A percentile compares a stretch with the other conserved stretches of the same genome.
Conservation (phyloP, 345 rosid species). For the Microthlaspi erraticum region DNA sequence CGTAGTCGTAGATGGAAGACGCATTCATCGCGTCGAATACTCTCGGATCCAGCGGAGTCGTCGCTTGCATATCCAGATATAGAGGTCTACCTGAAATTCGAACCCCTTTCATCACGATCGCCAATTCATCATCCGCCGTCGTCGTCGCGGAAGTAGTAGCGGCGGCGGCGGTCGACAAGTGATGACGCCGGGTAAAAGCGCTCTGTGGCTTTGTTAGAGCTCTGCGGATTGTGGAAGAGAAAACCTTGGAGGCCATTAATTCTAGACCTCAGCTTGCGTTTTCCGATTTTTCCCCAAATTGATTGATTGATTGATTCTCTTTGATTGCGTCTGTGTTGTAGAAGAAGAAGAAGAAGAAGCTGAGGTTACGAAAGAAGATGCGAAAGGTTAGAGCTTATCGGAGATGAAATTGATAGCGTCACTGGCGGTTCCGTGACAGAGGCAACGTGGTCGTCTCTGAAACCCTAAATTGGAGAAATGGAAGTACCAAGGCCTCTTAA, state of each 20-base stretch:
- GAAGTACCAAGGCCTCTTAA: slow-evolving; percentile 12
- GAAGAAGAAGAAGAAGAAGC: slow-evolving; percentile 15
- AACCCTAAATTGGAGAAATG: slow-evolving; percentile 20
- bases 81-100: slow-evolving; percentile 73
- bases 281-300: not conserved
- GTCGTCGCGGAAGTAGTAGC: slow-evolving; percentile 28
- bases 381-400: not conserved
- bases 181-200: slow-evolving; percentile 36
- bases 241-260: slow-evolving; percentile 68
- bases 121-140: slow-evolving; percentile 45
- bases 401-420: slow-evolving; percentile 21
- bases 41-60: slow-evolving; percentile 94
- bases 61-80: slow-evolving; percentile 76
- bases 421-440: slow-evolving; percentile 31
- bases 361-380: slow-evolving; percentile 22
- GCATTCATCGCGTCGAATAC: slow-evolving; percentile 90
- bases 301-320: slow-evolving; percentile 10
- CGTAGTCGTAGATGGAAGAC: slow-evolving; percentile 66
- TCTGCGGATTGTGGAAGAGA: slow-evolving; percentile 57
- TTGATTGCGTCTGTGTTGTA: not conserved
- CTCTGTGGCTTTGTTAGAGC: slow-evolving; percentile 28
- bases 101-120: slow-evolving; percentile 70
- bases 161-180: slow-evolving; percentile 48
- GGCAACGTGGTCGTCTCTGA: slow-evolving; percentile 37
- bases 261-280: not conserved